phyloP scores from a whole-genome alignment of 2,329 filamentous ascomycete species.

The Teratosphaeria zuluensis region DNA sequence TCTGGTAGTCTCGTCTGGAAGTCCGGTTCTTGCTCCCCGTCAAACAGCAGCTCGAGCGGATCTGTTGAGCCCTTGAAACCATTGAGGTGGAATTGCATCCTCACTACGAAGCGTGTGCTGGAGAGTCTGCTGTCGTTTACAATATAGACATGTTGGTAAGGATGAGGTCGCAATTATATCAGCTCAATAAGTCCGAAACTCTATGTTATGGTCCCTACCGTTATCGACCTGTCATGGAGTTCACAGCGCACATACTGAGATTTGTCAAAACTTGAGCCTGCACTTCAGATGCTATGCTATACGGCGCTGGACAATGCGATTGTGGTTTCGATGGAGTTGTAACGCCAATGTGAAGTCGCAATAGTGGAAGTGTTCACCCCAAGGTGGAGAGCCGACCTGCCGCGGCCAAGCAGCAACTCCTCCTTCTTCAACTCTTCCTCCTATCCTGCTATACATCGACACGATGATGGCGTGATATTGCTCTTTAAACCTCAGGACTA shows the following conservation, averaged over 20 bases:
- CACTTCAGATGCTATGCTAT: not conserved
- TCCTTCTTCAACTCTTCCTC: not conserved
- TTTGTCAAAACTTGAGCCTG: too few species aligned
- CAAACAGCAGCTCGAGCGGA: slow-evolving; percentile 21
- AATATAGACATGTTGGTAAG: not conserved
- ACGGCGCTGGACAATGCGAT: too few species aligned
- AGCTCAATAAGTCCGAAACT: not conserved
- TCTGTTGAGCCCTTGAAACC: slow-evolving; percentile 25
- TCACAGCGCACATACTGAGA: too few species aligned
- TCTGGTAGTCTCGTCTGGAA: slow-evolving; percentile 22
- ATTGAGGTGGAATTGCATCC: slow-evolving; percentile 27
- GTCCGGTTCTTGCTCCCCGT: slow-evolving; percentile 17
- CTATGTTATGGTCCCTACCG: not conserved
- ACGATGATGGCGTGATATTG: too few species aligned
- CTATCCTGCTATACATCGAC: not conserved
- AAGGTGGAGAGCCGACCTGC: not conserved
- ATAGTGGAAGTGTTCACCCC: not conserved
- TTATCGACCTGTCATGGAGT: not conserved
- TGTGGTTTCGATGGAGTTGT: too few species aligned
- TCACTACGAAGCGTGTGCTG: not conserved
- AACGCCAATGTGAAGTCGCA: too few species aligned
- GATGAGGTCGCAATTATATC: not conserved
- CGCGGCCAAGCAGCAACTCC: not conserved
- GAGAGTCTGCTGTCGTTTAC: not conserved
- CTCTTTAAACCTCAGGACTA: too few species aligned